Conservation (phyloP, 306 rosid species). For the Gynostemma pentaphyllum region DNA sequence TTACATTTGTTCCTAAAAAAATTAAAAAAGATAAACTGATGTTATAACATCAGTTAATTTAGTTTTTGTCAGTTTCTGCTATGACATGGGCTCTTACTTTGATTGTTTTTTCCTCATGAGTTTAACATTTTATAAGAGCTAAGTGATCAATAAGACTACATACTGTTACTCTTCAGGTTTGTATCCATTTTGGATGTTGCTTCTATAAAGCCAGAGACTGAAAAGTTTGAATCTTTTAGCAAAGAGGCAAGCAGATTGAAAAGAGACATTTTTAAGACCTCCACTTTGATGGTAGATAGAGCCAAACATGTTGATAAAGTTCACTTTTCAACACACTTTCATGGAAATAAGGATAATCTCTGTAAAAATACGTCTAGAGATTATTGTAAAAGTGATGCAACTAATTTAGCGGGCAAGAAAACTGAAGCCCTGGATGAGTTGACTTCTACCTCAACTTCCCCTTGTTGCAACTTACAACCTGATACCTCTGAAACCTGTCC, state of each 20-base stretch:
- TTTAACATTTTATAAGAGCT: background rate
- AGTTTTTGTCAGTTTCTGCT: background rate
- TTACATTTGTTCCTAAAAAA: background rate
- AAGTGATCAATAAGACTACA: background rate
- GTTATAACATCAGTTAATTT: background rate
- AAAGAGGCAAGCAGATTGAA: constrained; percentile 36
- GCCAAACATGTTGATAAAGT: constrained; percentile 25
- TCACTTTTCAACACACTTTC: constrained; percentile 22
- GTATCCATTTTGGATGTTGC: constrained; percentile 84
- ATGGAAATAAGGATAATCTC: constrained; percentile 25
- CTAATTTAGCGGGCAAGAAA: constrained; percentile 15
- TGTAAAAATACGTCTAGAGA: constrained; percentile 32
- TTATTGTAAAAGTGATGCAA: constrained; percentile 26
- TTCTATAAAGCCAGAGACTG: constrained; percentile 69
- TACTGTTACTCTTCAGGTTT: constrained; percentile 46
- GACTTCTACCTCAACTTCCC: constrained; percentile 19
- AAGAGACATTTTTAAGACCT: constrained; percentile 41
- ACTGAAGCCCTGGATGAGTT: constrained; percentile 19
- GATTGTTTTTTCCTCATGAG: background rate
- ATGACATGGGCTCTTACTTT: background rate
- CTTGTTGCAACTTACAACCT: constrained; percentile 24
- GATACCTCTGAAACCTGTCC: constrained; percentile 19
- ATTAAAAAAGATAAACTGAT: background rate
- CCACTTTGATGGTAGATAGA: constrained; percentile 78
- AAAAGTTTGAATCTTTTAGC: constrained; percentile 21